phyloP scores from a whole-genome alignment of 208 protist species.

The Acanthamoeba triangularis region DNA sequence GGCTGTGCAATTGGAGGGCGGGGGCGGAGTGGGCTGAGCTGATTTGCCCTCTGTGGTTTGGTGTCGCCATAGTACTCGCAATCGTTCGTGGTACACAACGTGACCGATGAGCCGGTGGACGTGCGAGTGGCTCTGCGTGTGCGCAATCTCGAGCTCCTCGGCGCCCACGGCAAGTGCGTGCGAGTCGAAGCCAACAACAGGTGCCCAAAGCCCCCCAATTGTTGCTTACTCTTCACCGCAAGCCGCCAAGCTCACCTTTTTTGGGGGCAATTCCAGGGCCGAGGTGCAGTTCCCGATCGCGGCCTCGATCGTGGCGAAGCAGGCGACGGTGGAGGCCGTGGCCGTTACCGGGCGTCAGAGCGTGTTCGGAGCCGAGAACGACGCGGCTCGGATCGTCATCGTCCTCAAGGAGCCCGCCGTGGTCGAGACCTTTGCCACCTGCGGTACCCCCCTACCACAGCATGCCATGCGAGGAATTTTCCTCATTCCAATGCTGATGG shows the following conservation, averaged over 20 bases:
- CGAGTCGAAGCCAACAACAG: constrained; percentile 63
- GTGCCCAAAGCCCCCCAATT: background rate
- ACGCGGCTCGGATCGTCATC: constrained; percentile 47
- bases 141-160: constrained; percentile 27
- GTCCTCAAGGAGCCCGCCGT: constrained; percentile 51
- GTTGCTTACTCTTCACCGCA: background rate
- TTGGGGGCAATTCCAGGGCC: background rate
- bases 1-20: background rate
- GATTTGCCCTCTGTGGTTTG: background rate
- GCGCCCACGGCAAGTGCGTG: background rate
- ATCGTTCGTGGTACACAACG: constrained; percentile 73
- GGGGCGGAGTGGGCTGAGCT: background rate
- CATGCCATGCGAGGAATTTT: background rate
- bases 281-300: constrained; percentile 39
- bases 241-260: background rate
- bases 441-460: background rate
- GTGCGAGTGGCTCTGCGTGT: constrained; percentile 20
- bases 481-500: background rate
- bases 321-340: constrained; percentile 59
- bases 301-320: background rate
- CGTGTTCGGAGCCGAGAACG: constrained; percentile 11
- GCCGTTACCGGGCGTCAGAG: background rate
- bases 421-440: constrained; percentile 78
- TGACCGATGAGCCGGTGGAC: constrained; percentile 9
- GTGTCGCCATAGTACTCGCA: background rate